Percentiles rank a stretch among this genome's conserved stretches.
phyloP scores from a whole-genome alignment of 345 rosid species.

The Gossypium sturtianum region DNA sequence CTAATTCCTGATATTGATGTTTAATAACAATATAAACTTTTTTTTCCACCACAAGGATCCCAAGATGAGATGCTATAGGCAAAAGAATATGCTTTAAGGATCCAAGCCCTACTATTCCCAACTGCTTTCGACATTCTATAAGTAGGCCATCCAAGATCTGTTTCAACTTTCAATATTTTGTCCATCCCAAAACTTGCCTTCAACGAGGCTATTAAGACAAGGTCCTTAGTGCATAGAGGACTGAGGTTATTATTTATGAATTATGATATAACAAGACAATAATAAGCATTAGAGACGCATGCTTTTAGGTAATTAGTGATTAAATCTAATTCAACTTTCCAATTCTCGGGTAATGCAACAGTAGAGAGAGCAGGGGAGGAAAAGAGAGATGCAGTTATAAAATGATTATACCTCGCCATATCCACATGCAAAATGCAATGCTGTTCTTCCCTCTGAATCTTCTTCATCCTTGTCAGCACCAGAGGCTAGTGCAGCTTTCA shows the following conservation, averaged over 20 bases:
- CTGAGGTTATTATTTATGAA: not conserved
- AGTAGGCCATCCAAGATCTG: not conserved
- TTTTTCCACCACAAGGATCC: not conserved
- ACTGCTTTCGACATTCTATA: not conserved
- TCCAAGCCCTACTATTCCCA: not conserved
- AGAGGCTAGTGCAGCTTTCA: constrained; percentile 70
- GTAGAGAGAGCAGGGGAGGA: not conserved
- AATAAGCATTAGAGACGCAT: not conserved
- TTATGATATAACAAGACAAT: not conserved
- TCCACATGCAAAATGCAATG: constrained; percentile 98
- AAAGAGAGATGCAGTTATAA: not conserved
- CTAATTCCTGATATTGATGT: not conserved
- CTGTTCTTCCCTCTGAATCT: constrained; percentile 98
- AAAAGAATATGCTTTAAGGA: not conserved
- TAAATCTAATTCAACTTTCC: not conserved
- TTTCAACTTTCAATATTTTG: not conserved
- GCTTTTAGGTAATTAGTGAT: not conserved
- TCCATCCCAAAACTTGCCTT: not conserved
- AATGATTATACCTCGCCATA: constrained; percentile 78
- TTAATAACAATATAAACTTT: not conserved
- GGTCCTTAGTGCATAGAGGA: not conserved
- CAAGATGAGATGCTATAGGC: not conserved
- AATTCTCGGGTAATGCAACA: not conserved
- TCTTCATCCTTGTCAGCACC: constrained; percentile 94
- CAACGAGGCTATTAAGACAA: not conserved